Conservation (phyloP, 148 eudicot species). For the Nyssa sinensis region DNA sequence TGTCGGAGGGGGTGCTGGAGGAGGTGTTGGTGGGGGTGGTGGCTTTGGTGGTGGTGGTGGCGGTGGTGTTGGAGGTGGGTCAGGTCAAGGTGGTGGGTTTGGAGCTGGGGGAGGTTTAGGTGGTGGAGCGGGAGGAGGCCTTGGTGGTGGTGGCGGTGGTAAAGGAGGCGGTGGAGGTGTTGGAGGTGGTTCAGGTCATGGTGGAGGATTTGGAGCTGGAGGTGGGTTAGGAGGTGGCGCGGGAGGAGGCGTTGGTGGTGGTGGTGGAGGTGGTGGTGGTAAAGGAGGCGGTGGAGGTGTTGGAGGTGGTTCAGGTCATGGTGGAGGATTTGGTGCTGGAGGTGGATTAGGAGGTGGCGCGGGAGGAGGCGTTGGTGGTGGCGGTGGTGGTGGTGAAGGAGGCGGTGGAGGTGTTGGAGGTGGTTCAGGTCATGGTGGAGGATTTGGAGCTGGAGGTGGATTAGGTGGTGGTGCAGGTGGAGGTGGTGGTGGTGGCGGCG, state of each 20-base stretch:
- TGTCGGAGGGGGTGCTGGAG: conserved; percentile 14
- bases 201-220: background rate
- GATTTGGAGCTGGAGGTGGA: conserved; percentile 15
- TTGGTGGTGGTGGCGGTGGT: conserved; percentile 13
- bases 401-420: conserved; percentile 15
- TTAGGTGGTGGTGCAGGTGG: conserved; percentile 6
- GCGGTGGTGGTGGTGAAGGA: conserved; percentile 14
- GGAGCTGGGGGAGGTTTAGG: conserved; percentile 26
- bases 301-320: conserved; percentile 14
- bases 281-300: conserved; percentile 13
- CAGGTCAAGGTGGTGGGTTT: conserved; percentile 21
- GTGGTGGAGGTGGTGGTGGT: conserved; percentile 7
- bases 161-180: background rate
- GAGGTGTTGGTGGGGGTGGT: conserved; percentile 17
- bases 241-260: background rate
- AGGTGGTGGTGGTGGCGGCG: conserved; percentile 11
- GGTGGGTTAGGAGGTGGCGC: conserved; percentile 1
- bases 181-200: background rate
- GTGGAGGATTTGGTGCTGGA: conserved; percentile 14
- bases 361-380: conserved; percentile 6
- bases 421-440: conserved; percentile 10
- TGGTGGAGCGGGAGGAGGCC: conserved; percentile 15
- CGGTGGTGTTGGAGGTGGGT: conserved; percentile 20
- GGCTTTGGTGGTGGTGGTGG: conserved; percentile 19
- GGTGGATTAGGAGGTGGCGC: conserved; percentile 10